Evolutionary conservation across 106 monocot genomes (phyloP).

Genomic region (Cymbidium sinense): DNA sequence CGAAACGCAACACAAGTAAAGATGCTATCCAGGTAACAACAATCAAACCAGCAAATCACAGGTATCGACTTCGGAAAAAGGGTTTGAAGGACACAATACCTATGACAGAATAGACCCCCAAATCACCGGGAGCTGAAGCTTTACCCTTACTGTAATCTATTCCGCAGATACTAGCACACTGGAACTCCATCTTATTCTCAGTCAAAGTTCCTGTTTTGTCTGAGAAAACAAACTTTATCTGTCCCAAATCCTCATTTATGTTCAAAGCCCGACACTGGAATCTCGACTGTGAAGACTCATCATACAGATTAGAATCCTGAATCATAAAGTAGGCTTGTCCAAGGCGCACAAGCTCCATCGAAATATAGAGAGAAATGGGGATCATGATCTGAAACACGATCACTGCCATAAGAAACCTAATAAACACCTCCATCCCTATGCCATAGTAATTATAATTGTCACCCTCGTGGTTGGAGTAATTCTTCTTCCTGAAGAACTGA

Average conservation of each 20-base stretch:
- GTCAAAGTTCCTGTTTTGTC: conserved; percentile 96
- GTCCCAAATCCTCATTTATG: conserved; percentile 95
- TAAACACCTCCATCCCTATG: conserved; percentile 50
- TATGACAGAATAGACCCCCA: conserved; percentile 22
- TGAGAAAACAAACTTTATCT: conserved; percentile 89
- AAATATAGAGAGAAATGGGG: conserved; percentile 92
- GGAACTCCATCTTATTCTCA: conserved; percentile 99
- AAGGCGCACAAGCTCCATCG: conserved; percentile 90
- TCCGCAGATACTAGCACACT: conserved; percentile 56
- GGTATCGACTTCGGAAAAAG: not conserved
- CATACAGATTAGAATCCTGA: conserved; percentile 61
- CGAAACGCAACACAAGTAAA: conserved; percentile 12
- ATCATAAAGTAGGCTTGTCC: conserved; percentile 98
- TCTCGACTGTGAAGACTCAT: conserved; percentile 48
- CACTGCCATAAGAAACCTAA: conserved; percentile 72
- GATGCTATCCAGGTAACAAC: not conserved
- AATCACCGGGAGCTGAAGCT: not conserved
- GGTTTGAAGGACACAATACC: conserved; percentile 22
- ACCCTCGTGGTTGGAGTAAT: conserved; percentile 10
- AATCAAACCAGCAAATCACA: conserved; percentile 7
- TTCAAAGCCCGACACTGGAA: conserved; percentile 94
- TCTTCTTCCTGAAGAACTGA: conserved; percentile 53
- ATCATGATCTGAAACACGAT: conserved; percentile 99
- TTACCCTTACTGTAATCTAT: conserved; percentile 48
- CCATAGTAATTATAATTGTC: conserved; percentile 69